Percentiles rank a stretch among this genome's conserved stretches.
Evolutionary conservation across 495 filamentous ascomycete species (phyloP).

Genomic region (Daldinia vernicosa): DNA sequence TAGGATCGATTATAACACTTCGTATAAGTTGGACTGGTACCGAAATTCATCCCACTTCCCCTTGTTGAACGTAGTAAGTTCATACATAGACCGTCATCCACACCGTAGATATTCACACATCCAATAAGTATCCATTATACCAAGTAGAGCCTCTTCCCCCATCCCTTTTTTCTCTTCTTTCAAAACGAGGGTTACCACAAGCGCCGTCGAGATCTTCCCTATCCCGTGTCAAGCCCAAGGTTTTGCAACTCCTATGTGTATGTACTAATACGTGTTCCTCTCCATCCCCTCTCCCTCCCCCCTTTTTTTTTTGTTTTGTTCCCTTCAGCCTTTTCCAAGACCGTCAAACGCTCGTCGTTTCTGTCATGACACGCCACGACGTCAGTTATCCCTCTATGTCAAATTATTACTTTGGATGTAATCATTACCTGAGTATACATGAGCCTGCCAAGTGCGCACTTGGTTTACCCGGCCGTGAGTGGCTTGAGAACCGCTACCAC

Average conservation of each 20-base stretch:
- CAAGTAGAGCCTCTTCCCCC: neutral
- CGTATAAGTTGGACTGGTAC: neutral
- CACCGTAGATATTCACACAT: neutral
- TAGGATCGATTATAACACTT: neutral
- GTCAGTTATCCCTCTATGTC: slow-evolving; percentile 32
- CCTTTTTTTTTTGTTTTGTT: neutral
- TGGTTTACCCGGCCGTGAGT: slow-evolving; percentile 43
- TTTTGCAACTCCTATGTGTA: slow-evolving; percentile 22
- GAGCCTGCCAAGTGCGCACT: slow-evolving; percentile 53
- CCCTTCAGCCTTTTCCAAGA: neutral
- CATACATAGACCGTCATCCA: neutral
- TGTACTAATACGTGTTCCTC: slow-evolving; percentile 13
- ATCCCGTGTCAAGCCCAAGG: slow-evolving; percentile 10
- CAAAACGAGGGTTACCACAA: slow-evolving; percentile 25
- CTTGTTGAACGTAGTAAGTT: neutral
- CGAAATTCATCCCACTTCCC: neutral
- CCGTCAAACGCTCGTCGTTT: slow-evolving; percentile 45
- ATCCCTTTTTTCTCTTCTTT: neutral
- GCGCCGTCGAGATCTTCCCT: slow-evolving; percentile 23
- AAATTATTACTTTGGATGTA: slow-evolving; percentile 17
- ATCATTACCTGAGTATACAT: slow-evolving; percentile 54
- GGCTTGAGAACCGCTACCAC: slow-evolving; percentile 43
- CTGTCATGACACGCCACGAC: slow-evolving; percentile 30
- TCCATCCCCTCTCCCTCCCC: neutral
- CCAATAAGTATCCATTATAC: neutral